phyloP scores from a whole-genome alignment of 305 asterid species.

The Fraxinus platypoda region DNA sequence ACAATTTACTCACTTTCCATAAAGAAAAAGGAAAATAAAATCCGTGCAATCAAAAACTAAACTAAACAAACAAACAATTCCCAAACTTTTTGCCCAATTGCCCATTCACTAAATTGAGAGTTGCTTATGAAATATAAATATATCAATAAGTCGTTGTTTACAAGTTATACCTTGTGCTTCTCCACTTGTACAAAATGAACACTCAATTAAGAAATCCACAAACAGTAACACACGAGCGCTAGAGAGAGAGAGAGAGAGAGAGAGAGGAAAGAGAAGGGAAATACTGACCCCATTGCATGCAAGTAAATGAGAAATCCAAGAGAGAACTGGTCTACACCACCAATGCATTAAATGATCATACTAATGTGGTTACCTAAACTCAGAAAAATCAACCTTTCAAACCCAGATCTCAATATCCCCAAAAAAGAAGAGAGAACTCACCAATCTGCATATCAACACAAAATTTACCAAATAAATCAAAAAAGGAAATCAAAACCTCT shows the following conservation, averaged over 20 bases:
- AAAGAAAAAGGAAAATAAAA: not conserved
- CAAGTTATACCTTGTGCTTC: not conserved
- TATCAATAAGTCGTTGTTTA: not conserved
- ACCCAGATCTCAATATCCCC: slow-evolving; percentile 41
- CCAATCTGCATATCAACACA: slow-evolving; percentile 24
- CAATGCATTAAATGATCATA: slow-evolving; percentile 36
- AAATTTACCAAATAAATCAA: not conserved
- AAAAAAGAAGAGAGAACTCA: not conserved
- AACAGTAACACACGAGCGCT: not conserved
- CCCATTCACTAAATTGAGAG: slow-evolving; percentile 6
- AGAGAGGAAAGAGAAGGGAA: too few species aligned
- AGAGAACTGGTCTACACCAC: slow-evolving; percentile 41
- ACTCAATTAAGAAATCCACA: not conserved
- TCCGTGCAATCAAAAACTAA: not conserved
- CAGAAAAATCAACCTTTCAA: slow-evolving; percentile 26
- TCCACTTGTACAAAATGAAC: slow-evolving; percentile 17
- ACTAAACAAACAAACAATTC: not conserved
- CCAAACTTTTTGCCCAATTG: slow-evolving; percentile 11
- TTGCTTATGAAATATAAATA: not conserved
- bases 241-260: not conserved
- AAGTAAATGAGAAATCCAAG: slow-evolving; percentile 56
- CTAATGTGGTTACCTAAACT: slow-evolving; percentile 6
- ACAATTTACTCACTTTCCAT: not conserved
- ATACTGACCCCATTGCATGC: slow-evolving; percentile 85
- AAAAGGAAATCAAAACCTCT: not conserved